Evolutionary conservation across 2,329 filamentous ascomycete species (phyloP), one percentile per base, ranked within the genome.

Genomic region (Neoscytalidium dimidiatum): DNA sequence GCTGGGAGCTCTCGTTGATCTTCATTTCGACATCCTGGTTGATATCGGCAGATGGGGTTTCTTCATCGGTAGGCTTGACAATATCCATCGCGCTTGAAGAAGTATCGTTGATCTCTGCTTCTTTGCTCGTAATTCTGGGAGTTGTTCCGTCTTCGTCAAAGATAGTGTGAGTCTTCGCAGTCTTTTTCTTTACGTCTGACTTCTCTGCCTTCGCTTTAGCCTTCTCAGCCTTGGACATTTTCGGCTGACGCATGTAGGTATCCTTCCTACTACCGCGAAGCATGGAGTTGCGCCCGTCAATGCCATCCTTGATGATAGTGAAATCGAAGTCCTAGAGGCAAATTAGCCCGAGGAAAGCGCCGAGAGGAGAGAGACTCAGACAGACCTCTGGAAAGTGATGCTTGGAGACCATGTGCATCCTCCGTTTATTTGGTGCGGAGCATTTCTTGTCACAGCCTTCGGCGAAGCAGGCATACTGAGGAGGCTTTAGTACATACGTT

Each of bases 361-460:
- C 19, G 28, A 60, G 17, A 26, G 9, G 21, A 41, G 35, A 31
- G 9, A 28, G 8, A 5, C 23, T 43, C 11, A 17, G 13, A 44
- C 48, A 8, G 8, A 82, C 81, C 74, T 87, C 88, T 11, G 94
- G 94, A 74, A 95, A 99, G 79, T 90, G 85, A 78, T 99, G 95
- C 80, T 97, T 97, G 81, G 97, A 94, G 69, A 97, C 92, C 69
- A 97, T 83, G 81, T 99, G 94, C 75, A 92, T 87, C 35, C 92
- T 86, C 49, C 95, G 87, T 78, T 97, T 98, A 72, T 92, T 88
- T 31, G 90, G 88, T 3, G 91, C 93, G 64, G 86, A 88, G 79
- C 94, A 97, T 74, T 92, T 89, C 69, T 91, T 87, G 66, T 95
- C 92, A 77, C 95, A 99, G 56, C 85, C 89, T 73, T 97, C 91